phyloP scores from a whole-genome alignment of 1,284 basidiomycete species.

The Cerrena zonata region DNA sequence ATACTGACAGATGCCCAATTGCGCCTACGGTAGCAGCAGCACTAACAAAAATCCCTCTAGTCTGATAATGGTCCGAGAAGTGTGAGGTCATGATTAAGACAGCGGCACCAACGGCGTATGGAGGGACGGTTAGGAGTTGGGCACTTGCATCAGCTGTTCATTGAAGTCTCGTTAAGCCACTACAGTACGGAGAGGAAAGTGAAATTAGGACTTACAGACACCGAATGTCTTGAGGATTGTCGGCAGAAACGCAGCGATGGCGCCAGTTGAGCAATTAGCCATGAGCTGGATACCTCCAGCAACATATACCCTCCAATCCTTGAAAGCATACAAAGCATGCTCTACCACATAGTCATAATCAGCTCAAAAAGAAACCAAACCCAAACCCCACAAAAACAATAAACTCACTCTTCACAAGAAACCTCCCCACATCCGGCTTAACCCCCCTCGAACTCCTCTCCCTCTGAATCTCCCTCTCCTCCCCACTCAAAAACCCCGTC shows the following conservation, averaged over 20 bases:
- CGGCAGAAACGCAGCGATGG: constrained; percentile 78
- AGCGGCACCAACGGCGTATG: constrained; percentile 69
- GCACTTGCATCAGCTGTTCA: constrained; percentile 42
- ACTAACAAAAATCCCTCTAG: constrained; percentile 58
- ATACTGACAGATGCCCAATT: constrained; percentile 72
- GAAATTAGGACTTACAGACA: constrained; percentile 41
- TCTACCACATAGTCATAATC: too few species aligned
- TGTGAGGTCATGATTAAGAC: constrained; percentile 61
- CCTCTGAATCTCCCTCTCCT: constrained; percentile 67
- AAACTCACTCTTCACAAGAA: constrained; percentile 56
- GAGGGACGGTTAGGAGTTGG: constrained; percentile 74
- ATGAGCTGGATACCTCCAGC: constrained; percentile 72
- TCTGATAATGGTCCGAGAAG: constrained; percentile 68
- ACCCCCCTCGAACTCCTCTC: constrained; percentile 72
- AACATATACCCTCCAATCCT: constrained; percentile 69
- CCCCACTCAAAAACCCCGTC: constrained; percentile 61
- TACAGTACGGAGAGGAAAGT: not conserved
- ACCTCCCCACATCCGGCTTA: constrained; percentile 58
- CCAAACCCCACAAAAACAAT: constrained; percentile 25
- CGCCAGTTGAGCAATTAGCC: constrained; percentile 72
- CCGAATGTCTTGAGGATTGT: constrained; percentile 76
- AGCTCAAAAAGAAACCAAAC: not conserved
- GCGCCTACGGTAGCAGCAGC: constrained; percentile 45
- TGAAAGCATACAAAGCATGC: constrained; percentile 59
- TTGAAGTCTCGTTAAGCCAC: not conserved